Percentiles rank a stretch among this genome's conserved stretches.
phyloP scores from a whole-genome alignment of 1,284 basidiomycete genomes.

The Cryptococcus hybrid region DNA sequence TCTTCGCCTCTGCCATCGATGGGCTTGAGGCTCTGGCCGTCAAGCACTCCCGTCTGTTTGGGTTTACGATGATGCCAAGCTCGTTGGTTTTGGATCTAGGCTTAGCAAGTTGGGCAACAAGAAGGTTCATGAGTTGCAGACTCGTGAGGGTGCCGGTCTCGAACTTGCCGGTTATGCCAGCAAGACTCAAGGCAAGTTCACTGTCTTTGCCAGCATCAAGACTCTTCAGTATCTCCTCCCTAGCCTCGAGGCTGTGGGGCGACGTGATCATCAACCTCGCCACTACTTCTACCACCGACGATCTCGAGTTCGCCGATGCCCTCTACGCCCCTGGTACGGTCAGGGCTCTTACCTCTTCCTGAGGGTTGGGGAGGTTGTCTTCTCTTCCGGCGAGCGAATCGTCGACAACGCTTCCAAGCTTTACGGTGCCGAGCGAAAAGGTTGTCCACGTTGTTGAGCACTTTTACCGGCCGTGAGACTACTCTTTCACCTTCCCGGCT shows the following conservation, averaged over 20 bases:
- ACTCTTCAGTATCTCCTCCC: constrained; percentile 70
- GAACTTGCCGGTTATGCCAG: constrained; percentile 67
- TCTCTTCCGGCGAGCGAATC: constrained; percentile 72
- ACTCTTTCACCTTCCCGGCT: constrained; percentile 43
- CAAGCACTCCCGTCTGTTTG: constrained; percentile 42
- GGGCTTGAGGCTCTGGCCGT: constrained; percentile 44
- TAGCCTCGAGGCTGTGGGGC: constrained; percentile 64
- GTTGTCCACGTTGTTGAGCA: constrained; percentile 49
- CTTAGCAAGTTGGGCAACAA: constrained; percentile 13
- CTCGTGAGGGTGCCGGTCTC: constrained; percentile 38
- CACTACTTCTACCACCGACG: constrained; percentile 45
- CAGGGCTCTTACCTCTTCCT: constrained; percentile 60
- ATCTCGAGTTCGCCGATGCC: constrained; percentile 52
- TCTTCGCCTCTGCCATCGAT: constrained; percentile 41
- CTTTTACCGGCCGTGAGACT: constrained; percentile 42
- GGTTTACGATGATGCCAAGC: constrained; percentile 49
- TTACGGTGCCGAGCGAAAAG: constrained; percentile 27
- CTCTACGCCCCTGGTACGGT: constrained; percentile 55
- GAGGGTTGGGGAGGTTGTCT: constrained; percentile 67
- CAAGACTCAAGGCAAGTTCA: constrained; percentile 56
- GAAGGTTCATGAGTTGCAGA: constrained; percentile 70
- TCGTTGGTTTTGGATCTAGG: constrained; percentile 43
- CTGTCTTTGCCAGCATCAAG: constrained; percentile 47
- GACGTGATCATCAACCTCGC: constrained; percentile 73
- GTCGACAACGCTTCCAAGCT: constrained; percentile 61